Conservation (phyloP, 78 protist species). For the Tieghemostelium lacteum region DNA sequence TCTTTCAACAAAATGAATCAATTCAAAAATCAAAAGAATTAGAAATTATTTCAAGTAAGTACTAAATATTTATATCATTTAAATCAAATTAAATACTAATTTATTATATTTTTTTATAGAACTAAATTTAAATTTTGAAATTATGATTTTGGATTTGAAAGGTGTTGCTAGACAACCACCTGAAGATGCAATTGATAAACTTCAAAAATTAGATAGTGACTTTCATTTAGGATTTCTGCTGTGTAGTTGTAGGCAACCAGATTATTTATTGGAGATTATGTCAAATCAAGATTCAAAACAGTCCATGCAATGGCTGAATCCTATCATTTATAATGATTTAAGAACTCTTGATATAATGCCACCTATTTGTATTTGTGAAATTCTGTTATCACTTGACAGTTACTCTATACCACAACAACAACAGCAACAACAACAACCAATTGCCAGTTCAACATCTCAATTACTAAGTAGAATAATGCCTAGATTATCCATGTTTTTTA, state of each 20-base stretch:
- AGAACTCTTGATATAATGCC: slow-evolving; percentile 65
- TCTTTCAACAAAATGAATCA: slow-evolving; percentile 22
- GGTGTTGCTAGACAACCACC: slow-evolving; percentile 50
- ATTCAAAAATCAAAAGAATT: slow-evolving; percentile 22
- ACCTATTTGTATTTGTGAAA: slow-evolving; percentile 59
- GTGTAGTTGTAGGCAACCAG: slow-evolving; percentile 56
- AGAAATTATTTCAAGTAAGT: background rate
- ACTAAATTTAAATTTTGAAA: slow-evolving; percentile 13
- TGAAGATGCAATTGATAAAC: slow-evolving; percentile 31
- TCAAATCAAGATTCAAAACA: slow-evolving; percentile 46
- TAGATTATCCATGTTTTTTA: slow-evolving; percentile 26
- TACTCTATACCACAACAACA: background rate
- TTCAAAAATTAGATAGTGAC: slow-evolving; percentile 42
- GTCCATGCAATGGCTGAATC: slow-evolving; percentile 55
- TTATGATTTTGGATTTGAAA: slow-evolving; percentile 17
- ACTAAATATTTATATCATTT: background rate
- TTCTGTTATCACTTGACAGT: slow-evolving; percentile 24
- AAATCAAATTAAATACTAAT: background rate
- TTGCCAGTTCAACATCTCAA: background rate
- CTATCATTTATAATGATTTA: slow-evolving; percentile 63
- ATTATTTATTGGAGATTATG: slow-evolving; percentile 64
- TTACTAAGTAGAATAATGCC: slow-evolving; percentile 1
- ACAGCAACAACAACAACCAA: background rate
- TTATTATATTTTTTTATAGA: background rate
- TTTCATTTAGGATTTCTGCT: slow-evolving; percentile 34